Percentiles rank a stretch among this genome's conserved stretches.
These are phyloP conservation scores for Phytopythium ostracodes DNA, from an alignment of 352 stramenopile genomes.

Conservation along the genomic window DNA sequence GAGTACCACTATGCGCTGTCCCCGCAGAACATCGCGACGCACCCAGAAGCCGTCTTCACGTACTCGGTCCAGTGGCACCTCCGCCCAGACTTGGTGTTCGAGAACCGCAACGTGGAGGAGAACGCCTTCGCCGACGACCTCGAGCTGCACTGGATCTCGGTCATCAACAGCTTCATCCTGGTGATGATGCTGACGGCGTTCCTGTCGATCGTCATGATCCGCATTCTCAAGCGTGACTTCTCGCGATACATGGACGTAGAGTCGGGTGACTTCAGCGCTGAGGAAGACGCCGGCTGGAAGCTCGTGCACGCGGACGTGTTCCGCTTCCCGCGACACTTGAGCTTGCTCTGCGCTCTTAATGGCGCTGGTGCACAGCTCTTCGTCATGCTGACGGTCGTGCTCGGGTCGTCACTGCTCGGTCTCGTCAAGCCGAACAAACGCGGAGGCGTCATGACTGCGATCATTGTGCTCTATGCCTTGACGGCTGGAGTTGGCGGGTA, in stretches of 20 bases:
- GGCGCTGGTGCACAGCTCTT: slow-evolving; percentile 94
- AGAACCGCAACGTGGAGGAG: slow-evolving; percentile 88
- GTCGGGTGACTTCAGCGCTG: slow-evolving; percentile 74
- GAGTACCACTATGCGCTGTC: slow-evolving; percentile 61
- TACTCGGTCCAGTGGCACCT: slow-evolving; percentile 97
- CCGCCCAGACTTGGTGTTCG: slow-evolving; percentile 81
- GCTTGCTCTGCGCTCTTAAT: slow-evolving; percentile 90
- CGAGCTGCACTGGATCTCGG: slow-evolving; percentile 97
- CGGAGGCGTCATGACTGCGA: slow-evolving; percentile 90
- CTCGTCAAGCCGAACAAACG: slow-evolving; percentile 93
- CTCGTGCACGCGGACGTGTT: slow-evolving; percentile 97
- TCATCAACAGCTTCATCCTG: slow-evolving; percentile 98
- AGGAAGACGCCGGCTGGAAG: slow-evolving; percentile 97
- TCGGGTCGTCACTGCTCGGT: slow-evolving; percentile 89
- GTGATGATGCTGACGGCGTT: slow-evolving; percentile 97
- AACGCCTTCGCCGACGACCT: slow-evolving; percentile 50
- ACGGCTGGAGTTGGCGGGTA: slow-evolving; percentile 93
- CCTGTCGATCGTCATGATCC: slow-evolving; percentile 95
- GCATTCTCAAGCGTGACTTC: slow-evolving; percentile 98
- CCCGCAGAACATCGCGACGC: slow-evolving; percentile 26
- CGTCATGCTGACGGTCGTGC: slow-evolving; percentile 88
- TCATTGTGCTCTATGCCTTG: slow-evolving; percentile 94
- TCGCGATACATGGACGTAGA: slow-evolving; percentile 96
- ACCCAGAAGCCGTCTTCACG: slow-evolving; percentile 83
- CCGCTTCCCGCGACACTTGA: slow-evolving; percentile 88